Evolutionary conservation across 2,329 filamentous ascomycete species (phyloP).

Genomic region (Colletotrichum viniferum): DNA sequence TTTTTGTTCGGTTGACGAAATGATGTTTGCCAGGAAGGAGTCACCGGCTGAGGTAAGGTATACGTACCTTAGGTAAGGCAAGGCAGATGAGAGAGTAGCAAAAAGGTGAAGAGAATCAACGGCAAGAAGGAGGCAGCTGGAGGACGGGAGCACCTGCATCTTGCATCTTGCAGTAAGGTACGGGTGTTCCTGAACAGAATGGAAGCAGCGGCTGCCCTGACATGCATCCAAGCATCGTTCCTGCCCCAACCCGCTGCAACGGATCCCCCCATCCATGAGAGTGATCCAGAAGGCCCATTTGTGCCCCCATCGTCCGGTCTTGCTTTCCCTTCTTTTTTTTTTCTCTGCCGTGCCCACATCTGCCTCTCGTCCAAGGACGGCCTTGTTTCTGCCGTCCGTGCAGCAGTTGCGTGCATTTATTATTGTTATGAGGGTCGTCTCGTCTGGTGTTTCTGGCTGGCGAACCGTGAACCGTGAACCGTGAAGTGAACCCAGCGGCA

Average conservation of each 20-base stretch:
- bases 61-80: neutral
- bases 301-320: neutral
- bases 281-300: neutral
- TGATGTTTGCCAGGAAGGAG: neutral
- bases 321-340: neutral
- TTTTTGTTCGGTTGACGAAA: neutral
- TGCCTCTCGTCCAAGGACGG: neutral
- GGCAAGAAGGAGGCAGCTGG: neutral
- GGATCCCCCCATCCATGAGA: neutral
- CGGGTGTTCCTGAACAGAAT: neutral
- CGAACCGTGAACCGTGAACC: neutral
- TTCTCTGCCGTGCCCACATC: neutral
- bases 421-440: constrained; percentile 2
- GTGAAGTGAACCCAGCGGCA: neutral
- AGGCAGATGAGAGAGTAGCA: neutral
- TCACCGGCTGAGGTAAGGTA: neutral
- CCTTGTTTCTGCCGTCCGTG: neutral
- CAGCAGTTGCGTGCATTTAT: neutral
- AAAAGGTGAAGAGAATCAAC: neutral
- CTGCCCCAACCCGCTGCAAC: neutral
- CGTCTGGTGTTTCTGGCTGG: constrained; percentile 8
- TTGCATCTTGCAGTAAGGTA: neutral
- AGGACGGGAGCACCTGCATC: neutral
- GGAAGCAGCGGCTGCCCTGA: neutral
- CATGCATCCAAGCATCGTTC: neutral